Evolutionary conservation across 495 filamentous ascomycete genomes (phyloP).

Genomic region (Xylaria flabelliformis): DNA sequence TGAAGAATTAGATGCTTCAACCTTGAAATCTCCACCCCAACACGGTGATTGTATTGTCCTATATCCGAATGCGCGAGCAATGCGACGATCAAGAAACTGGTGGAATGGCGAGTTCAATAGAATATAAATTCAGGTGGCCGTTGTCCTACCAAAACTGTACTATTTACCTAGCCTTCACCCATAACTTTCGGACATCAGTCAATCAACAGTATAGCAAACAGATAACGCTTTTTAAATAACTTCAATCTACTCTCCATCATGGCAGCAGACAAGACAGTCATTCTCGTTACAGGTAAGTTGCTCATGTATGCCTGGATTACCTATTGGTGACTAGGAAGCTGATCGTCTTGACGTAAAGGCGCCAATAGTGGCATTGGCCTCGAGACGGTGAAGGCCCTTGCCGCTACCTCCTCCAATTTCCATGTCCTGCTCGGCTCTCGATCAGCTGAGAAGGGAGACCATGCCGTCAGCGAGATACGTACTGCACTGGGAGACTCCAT

Average conservation of each 20-base stretch:
- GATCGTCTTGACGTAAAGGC: conserved; percentile 34
- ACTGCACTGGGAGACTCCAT: conserved; percentile 25
- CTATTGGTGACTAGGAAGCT: conserved; percentile 11
- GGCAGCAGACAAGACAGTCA: conserved; percentile 37
- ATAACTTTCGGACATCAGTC: not conserved
- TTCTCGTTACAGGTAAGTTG: conserved; percentile 46
- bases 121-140: not conserved
- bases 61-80: conserved; percentile 1
- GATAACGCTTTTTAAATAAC: not conserved
- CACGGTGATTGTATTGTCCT: not conserved
- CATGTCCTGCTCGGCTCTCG: conserved; percentile 55
- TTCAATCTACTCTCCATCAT: conserved; percentile 15
- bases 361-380: conserved; percentile 59
- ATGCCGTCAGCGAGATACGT: conserved; percentile 48
- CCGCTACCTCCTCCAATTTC: conserved; percentile 45
- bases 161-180: not conserved
- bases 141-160: not conserved
- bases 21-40: conserved; percentile 7
- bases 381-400: conserved; percentile 53
- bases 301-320: not conserved
- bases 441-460: conserved; percentile 49
- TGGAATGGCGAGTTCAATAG: not conserved
- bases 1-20: not conserved
- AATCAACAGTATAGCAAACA: not conserved
- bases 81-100: not conserved